Evolutionary conservation across 352 stramenopile species (phyloP), one percentile per base, ranked within the genome.

Genomic region (Globisporangium recalcitrans): DNA sequence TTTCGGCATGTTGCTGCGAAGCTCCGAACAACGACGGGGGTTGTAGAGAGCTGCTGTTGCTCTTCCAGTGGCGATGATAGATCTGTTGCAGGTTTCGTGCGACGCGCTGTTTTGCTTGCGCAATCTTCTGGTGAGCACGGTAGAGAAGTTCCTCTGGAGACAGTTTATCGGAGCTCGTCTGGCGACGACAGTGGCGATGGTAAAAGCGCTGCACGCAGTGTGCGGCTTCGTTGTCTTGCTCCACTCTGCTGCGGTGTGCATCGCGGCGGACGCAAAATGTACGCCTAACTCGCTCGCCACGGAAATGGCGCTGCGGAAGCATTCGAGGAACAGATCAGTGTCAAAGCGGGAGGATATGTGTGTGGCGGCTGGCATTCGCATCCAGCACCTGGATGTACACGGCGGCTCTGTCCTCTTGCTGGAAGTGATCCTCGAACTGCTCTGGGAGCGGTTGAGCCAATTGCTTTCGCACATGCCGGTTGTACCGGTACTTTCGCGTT

Each of bases 401-500:
- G 0, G 74, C 68, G 3, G 65, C 65, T n/a, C 36, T 26, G 10
- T 84, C 78, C 72, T 91, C 76, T 0, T 46, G 65, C 13, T 65
- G 58, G 44, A 91, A 91, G 19, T 47, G 62, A 7, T 36, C 21
- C 2, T 80, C 74, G 53, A 74, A 88, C 52, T 84, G 69, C 11
- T 73, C 59, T 0, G 78, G 81, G 0, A 85, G 60, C n/a, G 77
- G 58, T 29, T 75, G 54, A 7, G 62, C 73, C 21, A 91, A 46
- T 44, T 87, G 70, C 26, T 61, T 68, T 2, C 82, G 80, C 26
- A 91, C 65, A 32, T 66, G 62, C 21, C 68, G 70, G 32, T 87
- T 85, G 74, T 87, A 88, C 11, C 73, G 78, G 60, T 90, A 90
- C 68, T 88, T 90, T n/a, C 67, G 72, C 34, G 80, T 88, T 24